Conservation (phyloP, 148 eudicot genomes). For the Pharnaceum exiguum region DNA sequence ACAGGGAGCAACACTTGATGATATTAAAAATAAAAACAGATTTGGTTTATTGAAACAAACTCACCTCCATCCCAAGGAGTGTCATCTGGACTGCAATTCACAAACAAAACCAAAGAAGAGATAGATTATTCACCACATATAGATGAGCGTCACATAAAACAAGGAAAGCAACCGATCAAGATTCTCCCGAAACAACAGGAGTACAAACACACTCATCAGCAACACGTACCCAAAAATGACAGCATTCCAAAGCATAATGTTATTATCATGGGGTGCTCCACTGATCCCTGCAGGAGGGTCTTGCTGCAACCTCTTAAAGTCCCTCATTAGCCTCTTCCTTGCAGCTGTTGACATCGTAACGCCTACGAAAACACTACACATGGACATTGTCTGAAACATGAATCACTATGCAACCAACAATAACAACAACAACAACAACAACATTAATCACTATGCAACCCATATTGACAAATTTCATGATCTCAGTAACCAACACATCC, state of each 20-base stretch:
- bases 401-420: no score
- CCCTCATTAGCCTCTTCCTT: conserved; percentile 49
- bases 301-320: conserved; percentile 55
- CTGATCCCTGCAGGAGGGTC: conserved; percentile 58
- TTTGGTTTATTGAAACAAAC: conserved; percentile 4
- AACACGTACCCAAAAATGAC: conserved; percentile 42
- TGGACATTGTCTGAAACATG: no score
- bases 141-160: background rate
- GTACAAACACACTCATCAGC: background rate
- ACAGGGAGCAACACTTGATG: no score
- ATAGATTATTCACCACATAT: conserved; percentile 12
- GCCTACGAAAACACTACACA: conserved; percentile 9
- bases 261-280: conserved; percentile 51
- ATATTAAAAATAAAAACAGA: background rate
- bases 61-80: conserved; percentile 63
- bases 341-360: conserved; percentile 47
- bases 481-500: no score
- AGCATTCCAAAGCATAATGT: conserved; percentile 53
- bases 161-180: no score
- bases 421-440: no score
- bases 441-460: no score
- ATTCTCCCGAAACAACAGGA: background rate
- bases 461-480: no score
- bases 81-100: conserved; percentile 48
- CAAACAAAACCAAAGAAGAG: conserved; percentile 18